Evolutionary conservation across 1,284 basidiomycete species (phyloP).

Genomic region (Puccinia brachypodii): DNA sequence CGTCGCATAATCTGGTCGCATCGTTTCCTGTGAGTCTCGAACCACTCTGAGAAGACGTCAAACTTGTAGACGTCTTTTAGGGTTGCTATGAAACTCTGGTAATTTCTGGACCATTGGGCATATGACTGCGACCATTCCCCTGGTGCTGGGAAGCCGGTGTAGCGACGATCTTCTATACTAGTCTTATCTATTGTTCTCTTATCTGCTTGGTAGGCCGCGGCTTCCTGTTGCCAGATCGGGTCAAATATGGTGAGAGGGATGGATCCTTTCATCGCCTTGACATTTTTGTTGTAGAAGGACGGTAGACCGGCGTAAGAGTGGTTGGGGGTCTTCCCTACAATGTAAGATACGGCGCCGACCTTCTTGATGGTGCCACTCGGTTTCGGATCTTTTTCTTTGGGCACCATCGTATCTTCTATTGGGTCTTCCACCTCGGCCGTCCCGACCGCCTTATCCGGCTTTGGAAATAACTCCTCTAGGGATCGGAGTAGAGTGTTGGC

Average conservation of each 20-base stretch:
- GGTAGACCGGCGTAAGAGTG: too few relatives aligned
- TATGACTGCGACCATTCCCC: neutral
- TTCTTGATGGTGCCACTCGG: too few relatives aligned
- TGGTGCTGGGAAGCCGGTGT: neutral
- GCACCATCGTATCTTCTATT: too few relatives aligned
- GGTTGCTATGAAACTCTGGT: neutral
- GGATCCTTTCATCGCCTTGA: too few relatives aligned
- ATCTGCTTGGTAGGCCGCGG: neutral
- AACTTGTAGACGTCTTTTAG: conserved; percentile 1
- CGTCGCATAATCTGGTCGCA: neutral
- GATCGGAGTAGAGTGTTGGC: too few relatives aligned
- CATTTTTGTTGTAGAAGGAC: too few relatives aligned
- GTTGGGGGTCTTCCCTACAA: too few relatives aligned
- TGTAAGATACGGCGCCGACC: too few relatives aligned
- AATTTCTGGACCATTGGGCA: neutral
- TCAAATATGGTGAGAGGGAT: conserved; percentile 12
- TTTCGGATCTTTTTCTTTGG: too few relatives aligned
- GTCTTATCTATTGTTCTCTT: neutral
- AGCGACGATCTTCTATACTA: neutral
- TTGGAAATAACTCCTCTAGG: too few relatives aligned
- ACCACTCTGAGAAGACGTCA: neutral
- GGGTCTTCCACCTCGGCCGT: too few relatives aligned
- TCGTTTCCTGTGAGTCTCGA: neutral
- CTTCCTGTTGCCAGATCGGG: neutral
- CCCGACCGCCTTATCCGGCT: too few relatives aligned